Percentiles rank a stretch among this genome's conserved stretches.
These are phyloP conservation scores for Mycena venus DNA, from an alignment of 768 basidiomycete species.

Conservation along the genomic window DNA sequence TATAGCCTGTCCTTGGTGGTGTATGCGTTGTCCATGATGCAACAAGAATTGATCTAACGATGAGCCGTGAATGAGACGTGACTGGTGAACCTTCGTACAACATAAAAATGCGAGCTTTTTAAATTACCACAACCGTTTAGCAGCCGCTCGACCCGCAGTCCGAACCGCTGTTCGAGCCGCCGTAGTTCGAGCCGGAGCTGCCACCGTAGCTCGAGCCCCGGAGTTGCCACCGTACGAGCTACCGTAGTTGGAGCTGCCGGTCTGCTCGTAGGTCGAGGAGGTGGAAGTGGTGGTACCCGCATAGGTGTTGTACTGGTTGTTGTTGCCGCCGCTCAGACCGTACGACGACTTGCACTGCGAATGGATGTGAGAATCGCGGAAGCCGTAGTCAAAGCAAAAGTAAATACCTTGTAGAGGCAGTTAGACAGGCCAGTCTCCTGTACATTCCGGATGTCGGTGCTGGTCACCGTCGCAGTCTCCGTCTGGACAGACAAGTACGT, in stretches of 20 bases:
- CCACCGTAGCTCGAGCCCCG: slow-evolving; percentile 6
- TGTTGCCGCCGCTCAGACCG: slow-evolving; percentile 66
- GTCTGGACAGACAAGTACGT: slow-evolving; percentile 66
- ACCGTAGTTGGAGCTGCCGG: slow-evolving; percentile 8
- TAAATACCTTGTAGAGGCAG: slow-evolving; percentile 63
- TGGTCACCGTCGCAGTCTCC: slow-evolving; percentile 59
- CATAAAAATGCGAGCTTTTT: slow-evolving; percentile 15
- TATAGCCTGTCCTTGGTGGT: slow-evolving; percentile 43
- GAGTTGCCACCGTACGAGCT: slow-evolving; percentile 10
- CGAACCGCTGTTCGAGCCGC: not conserved
- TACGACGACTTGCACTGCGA: slow-evolving; percentile 71
- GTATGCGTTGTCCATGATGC: slow-evolving; percentile 40
- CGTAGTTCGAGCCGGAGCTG: slow-evolving; percentile 6
- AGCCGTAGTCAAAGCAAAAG: not conserved
- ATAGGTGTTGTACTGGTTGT: slow-evolving; percentile 63
- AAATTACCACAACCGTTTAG: not conserved
- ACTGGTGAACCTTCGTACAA: slow-evolving; percentile 30
- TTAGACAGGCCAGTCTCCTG: slow-evolving; percentile 64
- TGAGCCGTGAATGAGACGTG: slow-evolving; percentile 37
- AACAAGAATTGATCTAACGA: slow-evolving; percentile 31
- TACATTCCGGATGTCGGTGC: slow-evolving; percentile 55
- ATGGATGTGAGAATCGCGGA: slow-evolving; percentile 27
- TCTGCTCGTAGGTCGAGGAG: not conserved
- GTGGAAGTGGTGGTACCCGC: slow-evolving; percentile 5
- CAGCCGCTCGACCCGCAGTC: slow-evolving; percentile 18